Percentiles rank a stretch among this genome's conserved stretches.
Conservation (phyloP, 768 basidiomycete species). For the Hemileccinum rubropunctum region DNA sequence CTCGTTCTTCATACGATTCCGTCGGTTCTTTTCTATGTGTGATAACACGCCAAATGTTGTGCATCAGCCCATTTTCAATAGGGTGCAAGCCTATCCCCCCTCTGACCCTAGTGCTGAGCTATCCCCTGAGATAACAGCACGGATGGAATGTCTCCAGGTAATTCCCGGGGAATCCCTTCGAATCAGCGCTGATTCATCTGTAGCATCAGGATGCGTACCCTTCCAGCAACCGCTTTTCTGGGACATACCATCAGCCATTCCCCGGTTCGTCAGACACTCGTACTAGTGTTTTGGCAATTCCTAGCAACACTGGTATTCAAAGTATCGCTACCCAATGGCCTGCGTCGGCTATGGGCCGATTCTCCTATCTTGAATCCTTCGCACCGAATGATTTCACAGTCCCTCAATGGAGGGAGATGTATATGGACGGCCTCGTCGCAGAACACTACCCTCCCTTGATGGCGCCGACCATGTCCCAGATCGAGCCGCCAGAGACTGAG, state of each 20-base stretch:
- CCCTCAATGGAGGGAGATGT: not conserved
- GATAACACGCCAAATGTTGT: not conserved
- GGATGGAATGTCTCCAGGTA: slow-evolving; percentile 1
- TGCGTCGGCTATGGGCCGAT: not conserved
- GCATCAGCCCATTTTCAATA: not conserved
- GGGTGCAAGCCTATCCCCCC: not conserved
- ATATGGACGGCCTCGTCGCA: not conserved
- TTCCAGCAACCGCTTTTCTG: too few relatives aligned
- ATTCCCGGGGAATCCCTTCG: not conserved
- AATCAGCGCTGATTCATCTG: not conserved
- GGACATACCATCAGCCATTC: not conserved
- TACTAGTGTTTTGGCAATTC: not conserved
- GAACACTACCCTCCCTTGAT: not conserved
- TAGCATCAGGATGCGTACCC: not conserved
- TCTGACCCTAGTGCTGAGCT: not conserved
- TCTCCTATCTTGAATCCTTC: not conserved
- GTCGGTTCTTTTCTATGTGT: not conserved
- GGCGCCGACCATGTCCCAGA: too few relatives aligned
- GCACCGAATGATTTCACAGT: too few relatives aligned
- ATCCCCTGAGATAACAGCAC: not conserved
- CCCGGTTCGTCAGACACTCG: not conserved
- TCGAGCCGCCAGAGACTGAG: too few relatives aligned
- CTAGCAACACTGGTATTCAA: not conserved
- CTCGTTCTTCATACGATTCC: not conserved
- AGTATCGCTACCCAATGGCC: not conserved